Evolutionary conservation across 2,329 filamentous ascomycete species (phyloP), one percentile per base, ranked within the genome.

Genomic region (Fusarium sp.): DNA sequence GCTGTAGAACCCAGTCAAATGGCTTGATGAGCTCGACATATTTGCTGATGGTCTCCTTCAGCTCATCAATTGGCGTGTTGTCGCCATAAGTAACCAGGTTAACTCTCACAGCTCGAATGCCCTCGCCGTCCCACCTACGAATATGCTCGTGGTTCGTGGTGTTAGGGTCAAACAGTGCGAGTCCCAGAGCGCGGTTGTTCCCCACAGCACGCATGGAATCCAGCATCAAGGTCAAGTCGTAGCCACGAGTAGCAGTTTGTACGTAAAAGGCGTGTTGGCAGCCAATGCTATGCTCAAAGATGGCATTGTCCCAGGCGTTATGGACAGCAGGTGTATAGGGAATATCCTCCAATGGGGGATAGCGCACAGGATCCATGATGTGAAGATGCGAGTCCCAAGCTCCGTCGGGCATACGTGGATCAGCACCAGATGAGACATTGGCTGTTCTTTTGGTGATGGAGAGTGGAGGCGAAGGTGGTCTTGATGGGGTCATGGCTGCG

Each of bases 351-450:
- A 47, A 30, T 0, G 50, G 17, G 17, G 40, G 30, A 19, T 47
- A 47, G 11, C 50, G 50, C 14, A 28, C 30, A 5, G 50, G 50
- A 9, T 53, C 40, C 50, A 53, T 53, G 9, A 53, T 53, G 26
- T 53, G 50, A 35, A 53, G 50, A 17, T 53, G 50, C 8, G 50
- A 53, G 30, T 53, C 40, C 20, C 50, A 53, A 1, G 40, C 40
- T 17, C 50, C 40, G 0, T 15, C 13, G 1, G 50, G 40, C 20
- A 35, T 53, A 33, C 50, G 7, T 15, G 50, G 22, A 14, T 47
- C 40, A 4, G 50, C 40, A 7, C 30, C n/a, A 11, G 2, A 17
- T 7, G 30, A 47, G n/a, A 17, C 6, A 15, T 22, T 47, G 30
- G 6, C 15, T n/a, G 14, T 17, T 20, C 17, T 47, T 17, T 53